Evolutionary conservation across 805 yeast species (phyloP).

Genomic region (Schizosaccharomyces osmophilus): DNA sequence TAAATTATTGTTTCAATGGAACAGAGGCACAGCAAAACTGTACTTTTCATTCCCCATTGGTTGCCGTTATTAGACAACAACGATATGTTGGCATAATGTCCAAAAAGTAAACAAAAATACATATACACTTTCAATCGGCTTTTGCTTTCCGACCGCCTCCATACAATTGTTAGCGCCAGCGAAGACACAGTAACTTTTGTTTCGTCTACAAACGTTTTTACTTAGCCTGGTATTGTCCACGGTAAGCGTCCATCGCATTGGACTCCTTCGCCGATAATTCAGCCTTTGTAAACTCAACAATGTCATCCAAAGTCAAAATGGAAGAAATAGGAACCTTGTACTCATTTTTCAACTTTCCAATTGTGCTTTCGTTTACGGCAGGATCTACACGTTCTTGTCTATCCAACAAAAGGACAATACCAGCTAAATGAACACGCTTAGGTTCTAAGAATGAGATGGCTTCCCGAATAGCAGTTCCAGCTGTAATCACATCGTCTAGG

Average conservation of each 20-base stretch:
- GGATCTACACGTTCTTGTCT: constrained; percentile 63
- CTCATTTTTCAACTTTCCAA: constrained; percentile 48
- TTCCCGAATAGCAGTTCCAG: constrained; percentile 93
- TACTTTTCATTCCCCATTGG: no score
- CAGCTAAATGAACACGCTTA: constrained; percentile 54
- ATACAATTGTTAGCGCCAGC: no score
- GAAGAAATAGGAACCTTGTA: constrained; percentile 63
- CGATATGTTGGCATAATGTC: no score
- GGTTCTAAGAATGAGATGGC: constrained; percentile 55
- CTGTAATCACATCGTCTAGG: constrained; percentile 93
- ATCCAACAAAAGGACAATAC: constrained; percentile 75
- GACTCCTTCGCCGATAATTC: constrained; percentile 6
- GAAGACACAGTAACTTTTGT: not conserved
- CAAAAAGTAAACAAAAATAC: no score
- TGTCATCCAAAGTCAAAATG: constrained; percentile 54
- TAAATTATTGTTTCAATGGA: no score
- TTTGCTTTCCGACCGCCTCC: no score
- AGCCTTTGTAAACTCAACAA: constrained; percentile 23
- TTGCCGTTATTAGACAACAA: no score
- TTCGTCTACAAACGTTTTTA: not conserved
- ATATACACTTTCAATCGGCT: no score
- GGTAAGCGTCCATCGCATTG: constrained; percentile 7
- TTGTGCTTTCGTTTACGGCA: constrained; percentile 47
- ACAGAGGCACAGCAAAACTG: no score
- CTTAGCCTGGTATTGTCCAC: not conserved